phyloP scores from a whole-genome alignment of 2,329 filamentous ascomycete species.

The Colletotrichum cordylinicola region DNA sequence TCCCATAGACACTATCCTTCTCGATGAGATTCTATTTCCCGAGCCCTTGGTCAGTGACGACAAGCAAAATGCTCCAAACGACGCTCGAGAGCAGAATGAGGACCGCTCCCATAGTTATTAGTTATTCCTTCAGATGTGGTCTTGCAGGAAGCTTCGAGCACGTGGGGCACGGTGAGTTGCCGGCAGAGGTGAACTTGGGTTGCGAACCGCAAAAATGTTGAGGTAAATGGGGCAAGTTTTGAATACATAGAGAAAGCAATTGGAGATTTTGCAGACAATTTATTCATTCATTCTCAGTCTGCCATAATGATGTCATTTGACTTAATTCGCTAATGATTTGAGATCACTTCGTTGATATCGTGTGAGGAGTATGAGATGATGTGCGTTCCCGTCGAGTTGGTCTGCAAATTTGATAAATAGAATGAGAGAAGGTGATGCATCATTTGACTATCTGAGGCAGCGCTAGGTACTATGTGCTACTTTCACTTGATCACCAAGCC shows the following conservation, averaged over 20 bases:
- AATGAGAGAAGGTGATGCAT: not conserved
- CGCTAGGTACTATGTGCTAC: not conserved
- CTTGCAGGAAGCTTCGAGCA: not conserved
- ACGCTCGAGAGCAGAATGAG: not conserved
- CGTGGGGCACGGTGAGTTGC: not conserved
- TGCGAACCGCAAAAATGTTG: not conserved
- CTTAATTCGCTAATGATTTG: not conserved
- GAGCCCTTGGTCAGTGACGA: not conserved
- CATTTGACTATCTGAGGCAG: not conserved
- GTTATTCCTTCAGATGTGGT: not conserved
- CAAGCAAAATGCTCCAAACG: not conserved
- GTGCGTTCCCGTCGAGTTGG: not conserved
- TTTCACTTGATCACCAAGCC: not conserved
- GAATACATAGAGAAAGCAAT: not conserved
- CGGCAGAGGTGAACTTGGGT: not conserved
- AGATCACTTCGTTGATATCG: not conserved
- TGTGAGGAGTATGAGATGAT: not conserved
- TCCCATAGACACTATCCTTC: not conserved
- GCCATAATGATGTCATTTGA: accelerated
- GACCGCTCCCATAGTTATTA: not conserved
- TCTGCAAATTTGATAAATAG: not conserved
- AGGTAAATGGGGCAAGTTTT: not conserved
- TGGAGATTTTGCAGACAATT: not conserved
- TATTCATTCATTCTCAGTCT: too few species aligned
- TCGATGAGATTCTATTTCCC: not conserved